Conservation (phyloP, 2,329 filamentous ascomycete genomes). For the Aphanoascus verrucosus region DNA sequence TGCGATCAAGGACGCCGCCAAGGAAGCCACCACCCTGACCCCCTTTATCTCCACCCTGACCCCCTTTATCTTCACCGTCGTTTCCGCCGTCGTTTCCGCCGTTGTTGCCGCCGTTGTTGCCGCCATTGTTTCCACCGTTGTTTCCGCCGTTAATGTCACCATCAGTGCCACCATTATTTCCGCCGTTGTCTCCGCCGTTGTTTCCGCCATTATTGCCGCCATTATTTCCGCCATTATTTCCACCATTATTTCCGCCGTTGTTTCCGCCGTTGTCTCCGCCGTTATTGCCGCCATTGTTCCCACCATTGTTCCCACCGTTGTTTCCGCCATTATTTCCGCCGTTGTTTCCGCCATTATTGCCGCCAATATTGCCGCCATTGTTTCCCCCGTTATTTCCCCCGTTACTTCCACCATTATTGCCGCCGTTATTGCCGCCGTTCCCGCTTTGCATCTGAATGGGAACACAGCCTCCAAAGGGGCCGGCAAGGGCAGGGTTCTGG, state of each 20-base stretch:
- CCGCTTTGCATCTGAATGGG: conserved; percentile 41
- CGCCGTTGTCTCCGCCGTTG: not conserved
- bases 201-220: not conserved
- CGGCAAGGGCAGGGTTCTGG: conserved; percentile 49
- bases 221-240: not conserved
- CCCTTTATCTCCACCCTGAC: not conserved
- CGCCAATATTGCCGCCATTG: conserved; percentile 11
- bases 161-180: not conserved
- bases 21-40: not conserved
- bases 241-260: not conserved
- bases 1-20: not conserved
- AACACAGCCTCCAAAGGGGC: conserved; percentile 53
- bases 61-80: not conserved
- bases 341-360: not conserved
- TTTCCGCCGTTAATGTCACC: not conserved
- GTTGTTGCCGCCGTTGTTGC: not conserved
- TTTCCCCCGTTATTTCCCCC: not conserved
- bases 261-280: not conserved
- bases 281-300: conserved; percentile 1
- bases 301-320: not conserved
- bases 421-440: conserved; percentile 14
- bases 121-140: not conserved
- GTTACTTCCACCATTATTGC: not conserved
- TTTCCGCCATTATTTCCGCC: not conserved
- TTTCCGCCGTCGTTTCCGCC: not conserved